Evolutionary conservation across 805 yeast genomes (phyloP).

Genomic region (Kurtzmaniella fragi): DNA sequence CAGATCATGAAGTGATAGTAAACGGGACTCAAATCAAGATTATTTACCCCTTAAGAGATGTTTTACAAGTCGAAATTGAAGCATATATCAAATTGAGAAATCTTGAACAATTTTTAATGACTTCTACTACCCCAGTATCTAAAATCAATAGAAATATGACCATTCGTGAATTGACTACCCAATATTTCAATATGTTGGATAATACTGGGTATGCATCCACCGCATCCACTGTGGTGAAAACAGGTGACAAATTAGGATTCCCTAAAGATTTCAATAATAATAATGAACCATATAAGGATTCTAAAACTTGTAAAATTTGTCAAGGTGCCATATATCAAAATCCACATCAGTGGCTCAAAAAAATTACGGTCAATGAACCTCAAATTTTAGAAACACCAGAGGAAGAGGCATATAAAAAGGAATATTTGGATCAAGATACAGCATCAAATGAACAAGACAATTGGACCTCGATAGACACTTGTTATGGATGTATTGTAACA

Average conservation of each 20-base stretch:
- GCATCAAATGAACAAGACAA: constrained; percentile 5
- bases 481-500: constrained; percentile 75
- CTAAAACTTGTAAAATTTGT: constrained; percentile 52
- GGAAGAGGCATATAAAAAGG: constrained; percentile 28
- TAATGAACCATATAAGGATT: constrained; percentile 3
- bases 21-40: constrained; percentile 35
- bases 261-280: constrained; percentile 26
- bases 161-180: constrained; percentile 69
- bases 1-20: constrained; percentile 35
- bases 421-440: constrained; percentile 8
- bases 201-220: constrained; percentile 75
- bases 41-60: constrained; percentile 71
- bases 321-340: constrained; percentile 46
- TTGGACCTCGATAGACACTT: constrained; percentile 30
- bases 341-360: constrained; percentile 62
- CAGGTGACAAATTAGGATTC: constrained; percentile 69
- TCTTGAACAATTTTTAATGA: constrained; percentile 27
- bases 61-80: constrained; percentile 61
- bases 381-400: constrained; percentile 41
- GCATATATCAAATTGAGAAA: constrained; percentile 45
- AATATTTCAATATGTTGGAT: constrained; percentile 70
- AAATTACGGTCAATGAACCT: constrained; percentile 58
- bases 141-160: constrained; percentile 67
- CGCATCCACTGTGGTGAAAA: constrained; percentile 86
- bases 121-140: constrained; percentile 17